Conservation (phyloP, 1,284 basidiomycete species). For the Heterobasidion occidentale region DNA sequence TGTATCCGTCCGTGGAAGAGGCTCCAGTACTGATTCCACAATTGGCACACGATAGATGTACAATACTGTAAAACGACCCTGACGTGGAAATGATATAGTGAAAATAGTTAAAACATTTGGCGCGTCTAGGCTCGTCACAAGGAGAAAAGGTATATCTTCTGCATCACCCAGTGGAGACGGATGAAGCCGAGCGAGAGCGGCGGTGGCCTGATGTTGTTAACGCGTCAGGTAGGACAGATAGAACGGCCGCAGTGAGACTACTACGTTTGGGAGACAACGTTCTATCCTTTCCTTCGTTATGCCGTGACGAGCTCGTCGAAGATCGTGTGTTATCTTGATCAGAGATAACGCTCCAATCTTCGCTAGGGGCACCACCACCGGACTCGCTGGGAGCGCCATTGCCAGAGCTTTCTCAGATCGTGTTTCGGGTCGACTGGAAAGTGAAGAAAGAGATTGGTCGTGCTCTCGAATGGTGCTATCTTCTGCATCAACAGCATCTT, state of each 20-base stretch:
- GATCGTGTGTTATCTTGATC: constrained; percentile 57
- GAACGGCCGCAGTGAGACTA: constrained; percentile 51
- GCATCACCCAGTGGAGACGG: not conserved
- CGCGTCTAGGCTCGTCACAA: not conserved
- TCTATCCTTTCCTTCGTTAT: constrained; percentile 21
- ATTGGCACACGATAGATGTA: not conserved
- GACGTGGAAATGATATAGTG: too few relatives aligned
- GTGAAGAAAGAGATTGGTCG: constrained; percentile 12
- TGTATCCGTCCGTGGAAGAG: not conserved
- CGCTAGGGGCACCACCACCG: constrained; percentile 49
- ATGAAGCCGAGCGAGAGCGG: not conserved
- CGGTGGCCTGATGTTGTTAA: constrained; percentile 20
- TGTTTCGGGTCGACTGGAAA: constrained; percentile 24
- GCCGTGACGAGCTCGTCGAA: constrained; percentile 23
- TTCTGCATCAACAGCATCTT: constrained; percentile 33
- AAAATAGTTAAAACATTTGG: not conserved
- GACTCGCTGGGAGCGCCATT: not conserved
- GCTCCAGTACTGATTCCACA: not conserved
- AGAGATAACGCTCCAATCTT: constrained; percentile 79
- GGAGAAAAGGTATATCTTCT: not conserved
- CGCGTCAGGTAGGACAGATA: constrained; percentile 51
- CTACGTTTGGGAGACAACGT: constrained; percentile 38
- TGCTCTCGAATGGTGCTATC: constrained; percentile 36
- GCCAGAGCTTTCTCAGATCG: constrained; percentile 45
- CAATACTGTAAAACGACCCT: not conserved